Conservation (phyloP, 345 rosid genomes). For the Erysimum cheiranthoides region DNA sequence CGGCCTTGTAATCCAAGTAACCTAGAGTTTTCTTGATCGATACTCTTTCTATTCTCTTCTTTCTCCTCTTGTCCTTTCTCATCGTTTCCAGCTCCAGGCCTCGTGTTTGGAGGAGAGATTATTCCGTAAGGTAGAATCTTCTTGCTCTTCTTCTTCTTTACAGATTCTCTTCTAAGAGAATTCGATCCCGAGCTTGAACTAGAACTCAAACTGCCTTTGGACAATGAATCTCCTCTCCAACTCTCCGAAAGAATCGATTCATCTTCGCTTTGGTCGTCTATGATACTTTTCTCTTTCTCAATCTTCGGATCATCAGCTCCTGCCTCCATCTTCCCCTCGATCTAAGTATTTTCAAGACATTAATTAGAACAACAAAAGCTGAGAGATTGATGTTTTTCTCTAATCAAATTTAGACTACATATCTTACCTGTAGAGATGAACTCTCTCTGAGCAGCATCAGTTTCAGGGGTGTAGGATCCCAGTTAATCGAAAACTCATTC, state of each 20-base stretch:
- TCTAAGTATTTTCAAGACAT: slow-evolving; percentile 29
- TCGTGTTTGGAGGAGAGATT: slow-evolving; percentile 65
- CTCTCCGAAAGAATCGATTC: slow-evolving; percentile 45
- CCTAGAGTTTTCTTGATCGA: slow-evolving; percentile 44
- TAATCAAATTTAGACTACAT: not conserved
- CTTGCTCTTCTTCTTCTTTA: slow-evolving; percentile 33
- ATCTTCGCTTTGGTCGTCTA: slow-evolving; percentile 49
- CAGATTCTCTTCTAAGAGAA: slow-evolving; percentile 47
- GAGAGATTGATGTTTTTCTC: slow-evolving; percentile 39
- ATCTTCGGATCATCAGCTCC: slow-evolving; percentile 20
- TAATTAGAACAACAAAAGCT: slow-evolving; percentile 19
- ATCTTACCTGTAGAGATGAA: slow-evolving; percentile 31
- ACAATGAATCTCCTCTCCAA: slow-evolving; percentile 39
- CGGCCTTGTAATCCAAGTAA: slow-evolving; percentile 39
- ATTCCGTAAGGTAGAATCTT: slow-evolving; percentile 48
- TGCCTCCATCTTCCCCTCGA: slow-evolving; percentile 42
- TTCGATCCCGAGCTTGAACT: slow-evolving; percentile 50
- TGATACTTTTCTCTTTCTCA: slow-evolving; percentile 21
- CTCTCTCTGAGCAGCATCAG: slow-evolving; percentile 56
- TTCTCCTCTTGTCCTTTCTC: slow-evolving; percentile 36
- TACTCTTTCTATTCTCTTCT: slow-evolving; percentile 17
- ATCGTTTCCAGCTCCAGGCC: slow-evolving; percentile 33
- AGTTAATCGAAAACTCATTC: slow-evolving; percentile 59
- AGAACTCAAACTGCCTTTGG: slow-evolving; percentile 55
- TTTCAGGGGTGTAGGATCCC: slow-evolving; percentile 70